These are phyloP conservation scores for Gossypium longicalyx DNA, from an alignment of 345 rosid genomes.

Conservation along the genomic window DNA sequence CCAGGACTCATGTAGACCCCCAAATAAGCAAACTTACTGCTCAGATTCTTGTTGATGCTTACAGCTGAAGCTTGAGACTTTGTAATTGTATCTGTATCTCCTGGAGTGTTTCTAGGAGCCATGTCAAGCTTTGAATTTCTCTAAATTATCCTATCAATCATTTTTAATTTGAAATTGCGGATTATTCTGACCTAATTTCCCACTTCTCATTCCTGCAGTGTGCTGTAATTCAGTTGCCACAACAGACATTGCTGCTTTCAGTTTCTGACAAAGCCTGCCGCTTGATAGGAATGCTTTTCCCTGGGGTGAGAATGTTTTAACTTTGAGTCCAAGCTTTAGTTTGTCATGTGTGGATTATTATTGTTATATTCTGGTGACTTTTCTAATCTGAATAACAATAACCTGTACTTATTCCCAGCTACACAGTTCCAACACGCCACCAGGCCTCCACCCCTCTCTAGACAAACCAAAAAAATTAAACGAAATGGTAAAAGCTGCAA, in stretches of 20 bases:
- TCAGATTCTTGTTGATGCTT: neutral
- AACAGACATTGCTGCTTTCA: conserved; percentile 89
- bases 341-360: neutral
- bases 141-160: conserved; percentile 1
- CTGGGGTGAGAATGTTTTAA: conserved; percentile 61
- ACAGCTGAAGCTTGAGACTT: neutral
- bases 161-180: neutral
- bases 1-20: neutral
- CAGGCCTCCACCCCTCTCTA: neutral
- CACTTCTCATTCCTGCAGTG: conserved; percentile 41
- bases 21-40: neutral
- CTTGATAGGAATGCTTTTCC: conserved; percentile 96
- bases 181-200: conserved; percentile 21
- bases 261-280: conserved; percentile 92
- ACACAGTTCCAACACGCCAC: neutral
- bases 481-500: neutral
- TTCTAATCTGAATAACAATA: neutral
- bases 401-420: neutral
- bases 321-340: conserved; percentile 1
- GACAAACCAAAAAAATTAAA: neutral
- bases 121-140: conserved; percentile 4
- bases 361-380: neutral
- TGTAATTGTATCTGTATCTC: neutral
- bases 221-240: conserved; percentile 94
- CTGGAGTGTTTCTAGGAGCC: neutral